phyloP scores from a whole-genome alignment of 78 protist genomes.

The Creolimax fragrantissima region DNA sequence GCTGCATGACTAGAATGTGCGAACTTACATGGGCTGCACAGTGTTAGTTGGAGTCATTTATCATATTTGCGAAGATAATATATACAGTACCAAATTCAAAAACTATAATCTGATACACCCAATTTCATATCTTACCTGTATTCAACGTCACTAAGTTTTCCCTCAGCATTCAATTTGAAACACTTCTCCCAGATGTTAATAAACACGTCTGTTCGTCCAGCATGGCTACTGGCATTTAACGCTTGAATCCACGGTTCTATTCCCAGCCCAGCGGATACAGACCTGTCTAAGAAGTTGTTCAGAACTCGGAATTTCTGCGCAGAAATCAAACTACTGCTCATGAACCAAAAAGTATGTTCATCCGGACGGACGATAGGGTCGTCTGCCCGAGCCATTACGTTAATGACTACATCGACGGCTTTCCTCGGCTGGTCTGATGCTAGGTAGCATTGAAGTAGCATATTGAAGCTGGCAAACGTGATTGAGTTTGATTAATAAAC shows the following conservation, averaged over 20 bases:
- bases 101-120: too few relatives aligned
- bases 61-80: too few relatives aligned
- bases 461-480: not conserved
- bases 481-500: too few relatives aligned
- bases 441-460: not conserved
- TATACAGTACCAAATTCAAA: too few relatives aligned
- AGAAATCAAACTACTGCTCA: not conserved
- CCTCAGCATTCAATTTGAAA: too few relatives aligned
- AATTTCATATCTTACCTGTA: too few relatives aligned
- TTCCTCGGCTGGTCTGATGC: not conserved
- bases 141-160: too few relatives aligned
- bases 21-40: too few relatives aligned
- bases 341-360: not conserved
- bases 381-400: not conserved
- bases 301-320: not conserved
- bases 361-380: not conserved
- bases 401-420: not conserved
- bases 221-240: not conserved
- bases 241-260: not conserved
- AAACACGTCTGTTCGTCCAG: not conserved
- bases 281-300: not conserved
- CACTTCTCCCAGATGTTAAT: not conserved
- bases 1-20: too few relatives aligned
- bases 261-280: not conserved
- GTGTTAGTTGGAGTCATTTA: too few relatives aligned